phyloP scores from a whole-genome alignment of 805 yeast genomes.

The Spathaspora arborariae region DNA sequence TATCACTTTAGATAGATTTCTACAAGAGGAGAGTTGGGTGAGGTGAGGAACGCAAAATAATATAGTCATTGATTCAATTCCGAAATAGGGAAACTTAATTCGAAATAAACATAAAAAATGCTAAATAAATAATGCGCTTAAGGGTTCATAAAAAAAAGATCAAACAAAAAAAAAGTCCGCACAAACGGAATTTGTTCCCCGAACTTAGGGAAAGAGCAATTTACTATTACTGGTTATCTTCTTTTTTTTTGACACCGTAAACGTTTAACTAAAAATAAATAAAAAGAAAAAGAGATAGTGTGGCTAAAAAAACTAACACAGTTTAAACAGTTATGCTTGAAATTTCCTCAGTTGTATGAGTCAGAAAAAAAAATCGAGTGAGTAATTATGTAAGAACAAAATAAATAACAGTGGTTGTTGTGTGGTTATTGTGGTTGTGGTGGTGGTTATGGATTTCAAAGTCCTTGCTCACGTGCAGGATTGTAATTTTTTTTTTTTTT shows the following conservation, averaged over 20 bases:
- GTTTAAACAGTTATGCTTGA: not conserved
- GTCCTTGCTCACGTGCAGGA: not conserved
- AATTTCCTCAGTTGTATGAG: not conserved
- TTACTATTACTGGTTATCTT: not conserved
- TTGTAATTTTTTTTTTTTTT: not conserved
- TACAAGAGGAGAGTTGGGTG: not conserved
- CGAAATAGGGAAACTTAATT: not conserved
- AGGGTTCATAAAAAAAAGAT: not conserved
- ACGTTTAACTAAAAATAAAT: not conserved
- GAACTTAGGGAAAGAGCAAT: not conserved
- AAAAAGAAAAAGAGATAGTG: not conserved
- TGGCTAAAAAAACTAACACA: not conserved
- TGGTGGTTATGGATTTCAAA: not conserved
- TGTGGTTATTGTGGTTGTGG: not conserved
- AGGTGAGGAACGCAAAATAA: not conserved
- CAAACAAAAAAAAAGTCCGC: not conserved
- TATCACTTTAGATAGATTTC: not conserved
- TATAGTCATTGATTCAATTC: not conserved
- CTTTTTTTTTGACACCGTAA: not conserved
- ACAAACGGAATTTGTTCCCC: not conserved
- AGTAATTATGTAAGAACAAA: not conserved
- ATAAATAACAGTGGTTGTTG: not conserved
- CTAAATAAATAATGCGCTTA: not conserved
- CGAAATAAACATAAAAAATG: not conserved
- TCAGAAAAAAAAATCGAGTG: not conserved